These are phyloP conservation scores for Yamadazyma sp. DNA, from an alignment of 1,139 yeast species.

Conservation along the genomic window DNA sequence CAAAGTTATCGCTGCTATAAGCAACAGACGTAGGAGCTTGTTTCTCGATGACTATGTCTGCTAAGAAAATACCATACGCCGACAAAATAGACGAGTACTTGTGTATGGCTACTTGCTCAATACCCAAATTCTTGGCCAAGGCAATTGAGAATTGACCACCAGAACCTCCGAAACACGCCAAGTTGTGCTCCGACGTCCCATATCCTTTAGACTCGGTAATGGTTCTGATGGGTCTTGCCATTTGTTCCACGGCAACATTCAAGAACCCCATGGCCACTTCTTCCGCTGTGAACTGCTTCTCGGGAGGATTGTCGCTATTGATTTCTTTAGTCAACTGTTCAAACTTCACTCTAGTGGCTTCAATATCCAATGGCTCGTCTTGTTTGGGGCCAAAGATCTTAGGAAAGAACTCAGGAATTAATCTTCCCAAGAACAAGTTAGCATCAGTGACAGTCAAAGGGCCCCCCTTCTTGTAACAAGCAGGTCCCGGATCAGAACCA, in stretches of 20 bases:
- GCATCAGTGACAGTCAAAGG: slow-evolving; percentile 51
- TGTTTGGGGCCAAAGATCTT: slow-evolving; percentile 46
- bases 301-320: slow-evolving; percentile 26
- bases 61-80: slow-evolving; percentile 45
- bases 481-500: slow-evolving; percentile 50
- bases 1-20: slow-evolving; percentile 20
- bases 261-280: slow-evolving; percentile 46
- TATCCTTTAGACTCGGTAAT: slow-evolving; percentile 47
- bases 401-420: slow-evolving; percentile 43
- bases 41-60: slow-evolving; percentile 57
- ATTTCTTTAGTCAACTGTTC: slow-evolving; percentile 32
- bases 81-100: slow-evolving; percentile 46
- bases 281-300: slow-evolving; percentile 29
- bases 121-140: slow-evolving; percentile 40
- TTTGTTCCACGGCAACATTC: slow-evolving; percentile 46
- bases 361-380: slow-evolving; percentile 38
- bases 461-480: slow-evolving; percentile 47
- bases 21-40: slow-evolving; percentile 55
- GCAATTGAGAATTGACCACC: slow-evolving; percentile 47
- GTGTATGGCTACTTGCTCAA: slow-evolving; percentile 40
- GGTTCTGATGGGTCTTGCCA: slow-evolving; percentile 48
- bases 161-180: slow-evolving; percentile 50
- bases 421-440: slow-evolving; percentile 40
- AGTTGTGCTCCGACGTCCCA: slow-evolving; percentile 40
- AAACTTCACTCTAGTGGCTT: slow-evolving; percentile 30